Percentiles rank a stretch among this genome's conserved stretches.
These are phyloP conservation scores for Leccinum subgranulosum DNA, from an alignment of 768 basidiomycete genomes.

Conservation along the genomic window DNA sequence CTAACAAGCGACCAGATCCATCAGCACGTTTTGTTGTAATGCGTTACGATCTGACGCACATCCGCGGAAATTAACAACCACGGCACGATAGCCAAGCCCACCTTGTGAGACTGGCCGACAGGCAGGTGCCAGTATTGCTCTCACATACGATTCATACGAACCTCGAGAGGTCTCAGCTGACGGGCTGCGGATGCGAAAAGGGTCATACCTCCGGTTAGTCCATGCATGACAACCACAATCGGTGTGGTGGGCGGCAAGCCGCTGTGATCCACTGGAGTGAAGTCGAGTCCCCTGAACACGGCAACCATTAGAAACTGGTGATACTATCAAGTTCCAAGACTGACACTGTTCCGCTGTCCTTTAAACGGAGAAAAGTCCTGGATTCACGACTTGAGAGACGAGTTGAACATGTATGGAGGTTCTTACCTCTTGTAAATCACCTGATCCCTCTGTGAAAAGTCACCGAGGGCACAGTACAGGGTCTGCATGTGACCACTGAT, in stretches of 20 bases:
- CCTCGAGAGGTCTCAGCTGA: slow-evolving; percentile 41
- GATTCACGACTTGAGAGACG: slow-evolving; percentile 4
- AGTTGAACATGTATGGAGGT: background rate
- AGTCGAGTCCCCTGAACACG: slow-evolving; percentile 31
- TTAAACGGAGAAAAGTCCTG: slow-evolving; percentile 29
- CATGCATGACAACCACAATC: slow-evolving; percentile 32
- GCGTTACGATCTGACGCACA: slow-evolving; percentile 48
- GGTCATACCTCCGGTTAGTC: slow-evolving; percentile 31
- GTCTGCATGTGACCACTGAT: slow-evolving; percentile 33
- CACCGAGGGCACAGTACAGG: slow-evolving; percentile 29
- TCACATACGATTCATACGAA: slow-evolving; percentile 87
- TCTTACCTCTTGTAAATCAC: slow-evolving; percentile 30
- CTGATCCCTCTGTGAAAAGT: slow-evolving; percentile 30
- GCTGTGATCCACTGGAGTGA: slow-evolving; percentile 27
- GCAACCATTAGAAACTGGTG: background rate
- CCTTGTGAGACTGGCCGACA: slow-evolving; percentile 68
- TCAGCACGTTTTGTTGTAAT: slow-evolving; percentile 11
- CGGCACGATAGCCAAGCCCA: slow-evolving; percentile 88
- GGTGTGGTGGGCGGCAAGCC: slow-evolving; percentile 25
- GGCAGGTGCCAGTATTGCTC: slow-evolving; percentile 73
- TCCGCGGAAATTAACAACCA: slow-evolving; percentile 90
- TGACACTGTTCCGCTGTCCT: slow-evolving; percentile 34
- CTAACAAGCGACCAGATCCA: slow-evolving; percentile 36
- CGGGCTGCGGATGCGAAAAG: background rate
- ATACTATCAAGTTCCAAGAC: slow-evolving; percentile 4